Conservation (phyloP, 2,329 filamentous ascomycete species). For the Samsoniella hepiali region DNA sequence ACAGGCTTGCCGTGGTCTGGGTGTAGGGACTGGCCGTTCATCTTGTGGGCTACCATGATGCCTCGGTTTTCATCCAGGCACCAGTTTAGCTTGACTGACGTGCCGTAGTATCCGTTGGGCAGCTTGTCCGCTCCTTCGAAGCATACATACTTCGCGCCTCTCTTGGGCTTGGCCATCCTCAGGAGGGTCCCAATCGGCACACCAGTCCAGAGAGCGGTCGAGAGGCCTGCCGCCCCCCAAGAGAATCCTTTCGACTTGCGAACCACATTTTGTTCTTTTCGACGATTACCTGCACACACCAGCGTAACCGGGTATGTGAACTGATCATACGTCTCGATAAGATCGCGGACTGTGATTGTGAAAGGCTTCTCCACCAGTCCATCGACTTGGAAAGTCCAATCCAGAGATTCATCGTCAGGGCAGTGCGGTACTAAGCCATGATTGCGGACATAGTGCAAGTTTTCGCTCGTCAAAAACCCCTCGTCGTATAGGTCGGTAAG, state of each 20-base stretch:
- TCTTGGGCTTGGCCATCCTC: constrained; percentile 61
- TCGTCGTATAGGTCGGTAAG: constrained; percentile 71
- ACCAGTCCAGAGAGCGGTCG: constrained; percentile 85
- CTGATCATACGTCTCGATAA: constrained; percentile 73
- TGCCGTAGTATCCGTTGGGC: constrained; percentile 86
- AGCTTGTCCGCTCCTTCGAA: constrained; percentile 88
- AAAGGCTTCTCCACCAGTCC: constrained; percentile 78
- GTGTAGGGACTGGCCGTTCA: constrained; percentile 79
- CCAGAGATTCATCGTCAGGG: constrained; percentile 64
- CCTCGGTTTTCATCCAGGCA: constrained; percentile 78
- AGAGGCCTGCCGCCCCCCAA: constrained; percentile 85
- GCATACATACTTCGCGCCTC: constrained; percentile 76
- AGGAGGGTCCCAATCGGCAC: constrained; percentile 72
- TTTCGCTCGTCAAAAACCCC: constrained; percentile 82
- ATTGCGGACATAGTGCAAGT: constrained; percentile 89
- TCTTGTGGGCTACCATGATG: constrained; percentile 82
- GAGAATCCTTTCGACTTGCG: constrained; percentile 92
- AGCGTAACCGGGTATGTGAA: constrained; percentile 83
- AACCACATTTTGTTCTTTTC: constrained; percentile 90
- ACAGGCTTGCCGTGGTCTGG: constrained; percentile 87
- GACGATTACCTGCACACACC: constrained; percentile 86
- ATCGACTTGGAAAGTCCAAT: constrained; percentile 82
- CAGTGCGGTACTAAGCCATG: constrained; percentile 81
- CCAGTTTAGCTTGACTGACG: constrained; percentile 84
- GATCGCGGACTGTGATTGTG: constrained; percentile 65